Conservation (phyloP, 139 green algal genomes). For the Chlamydomonas applanata region DNA sequence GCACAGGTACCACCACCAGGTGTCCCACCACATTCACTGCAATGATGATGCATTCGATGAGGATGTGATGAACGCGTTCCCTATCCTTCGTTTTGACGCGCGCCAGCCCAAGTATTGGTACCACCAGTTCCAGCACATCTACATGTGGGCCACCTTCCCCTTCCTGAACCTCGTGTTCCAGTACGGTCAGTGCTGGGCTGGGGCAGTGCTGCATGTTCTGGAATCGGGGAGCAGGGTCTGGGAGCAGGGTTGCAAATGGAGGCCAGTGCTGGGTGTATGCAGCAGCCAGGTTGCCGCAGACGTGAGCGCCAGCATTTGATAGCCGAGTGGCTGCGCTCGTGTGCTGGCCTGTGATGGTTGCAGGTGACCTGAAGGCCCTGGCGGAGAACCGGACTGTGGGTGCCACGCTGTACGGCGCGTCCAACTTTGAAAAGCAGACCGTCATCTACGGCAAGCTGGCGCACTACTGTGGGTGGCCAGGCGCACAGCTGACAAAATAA, state of each 20-base stretch:
- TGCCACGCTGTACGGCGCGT: slow-evolving; percentile 71
- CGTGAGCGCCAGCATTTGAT: too few relatives aligned
- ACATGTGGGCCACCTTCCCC: slow-evolving; percentile 81
- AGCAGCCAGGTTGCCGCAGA: background rate
- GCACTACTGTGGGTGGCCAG: slow-evolving; percentile 60
- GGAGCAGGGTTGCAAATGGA: background rate
- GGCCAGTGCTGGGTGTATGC: background rate
- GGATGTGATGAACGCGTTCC: slow-evolving; percentile 75
- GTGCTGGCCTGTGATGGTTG: too few relatives aligned
- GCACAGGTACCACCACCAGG: slow-evolving; percentile 47
- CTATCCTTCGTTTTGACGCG: slow-evolving; percentile 78
- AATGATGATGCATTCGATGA: slow-evolving; percentile 84
- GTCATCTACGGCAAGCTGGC: slow-evolving; percentile 70
- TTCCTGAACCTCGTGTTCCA: slow-evolving; percentile 82
- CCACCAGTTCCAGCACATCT: slow-evolving; percentile 84
- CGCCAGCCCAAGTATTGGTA: slow-evolving; percentile 65
- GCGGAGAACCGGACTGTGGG: slow-evolving; percentile 58
- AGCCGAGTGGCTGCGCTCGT: too few relatives aligned
- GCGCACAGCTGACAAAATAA: too few relatives aligned
- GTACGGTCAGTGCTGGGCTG: slow-evolving; percentile 41
- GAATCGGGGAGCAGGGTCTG: background rate
- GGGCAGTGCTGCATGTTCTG: background rate
- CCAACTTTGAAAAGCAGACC: slow-evolving; percentile 51
- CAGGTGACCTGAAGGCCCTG: slow-evolving; percentile 55
- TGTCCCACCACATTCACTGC: slow-evolving; percentile 89